phyloP scores from a whole-genome alignment of 208 protist genomes.

The Acanthamoeba sp. region DNA sequence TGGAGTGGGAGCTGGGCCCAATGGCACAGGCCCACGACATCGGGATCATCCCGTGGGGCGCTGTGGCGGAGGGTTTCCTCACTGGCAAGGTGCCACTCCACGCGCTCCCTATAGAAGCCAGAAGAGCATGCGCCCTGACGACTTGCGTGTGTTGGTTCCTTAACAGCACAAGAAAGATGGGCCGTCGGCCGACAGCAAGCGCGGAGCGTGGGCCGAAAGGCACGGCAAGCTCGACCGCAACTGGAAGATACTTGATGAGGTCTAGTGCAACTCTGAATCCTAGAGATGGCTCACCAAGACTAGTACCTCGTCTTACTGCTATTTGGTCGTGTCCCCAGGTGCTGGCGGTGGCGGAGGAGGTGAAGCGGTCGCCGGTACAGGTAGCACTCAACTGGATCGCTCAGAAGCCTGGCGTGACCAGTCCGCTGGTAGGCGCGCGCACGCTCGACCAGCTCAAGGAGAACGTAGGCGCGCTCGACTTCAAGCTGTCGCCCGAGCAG shows the following conservation, averaged over 20 bases:
- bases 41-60: constrained; percentile 52
- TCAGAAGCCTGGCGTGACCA: constrained; percentile 34
- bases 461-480: constrained; percentile 48
- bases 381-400: constrained; percentile 41
- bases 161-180: neutral
- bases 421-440: constrained; percentile 50
- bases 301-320: too few species aligned
- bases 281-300: too few species aligned
- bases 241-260: constrained; percentile 59
- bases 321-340: neutral
- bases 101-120: neutral
- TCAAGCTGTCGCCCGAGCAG: constrained; percentile 36
- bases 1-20: constrained; percentile 18
- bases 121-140: neutral
- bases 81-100: constrained; percentile 15
- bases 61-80: constrained; percentile 46
- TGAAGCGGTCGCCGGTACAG: neutral
- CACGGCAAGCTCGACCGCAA: neutral
- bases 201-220: neutral
- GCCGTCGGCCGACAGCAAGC: neutral
- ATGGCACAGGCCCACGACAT: neutral
- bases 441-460: constrained; percentile 60
- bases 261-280: too few species aligned
- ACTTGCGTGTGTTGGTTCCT: too few species aligned
- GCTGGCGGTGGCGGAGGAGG: constrained; percentile 9